Evolutionary conservation across 208 protist genomes (phyloP).

Genomic region (Trypanosoma rangeli): DNA sequence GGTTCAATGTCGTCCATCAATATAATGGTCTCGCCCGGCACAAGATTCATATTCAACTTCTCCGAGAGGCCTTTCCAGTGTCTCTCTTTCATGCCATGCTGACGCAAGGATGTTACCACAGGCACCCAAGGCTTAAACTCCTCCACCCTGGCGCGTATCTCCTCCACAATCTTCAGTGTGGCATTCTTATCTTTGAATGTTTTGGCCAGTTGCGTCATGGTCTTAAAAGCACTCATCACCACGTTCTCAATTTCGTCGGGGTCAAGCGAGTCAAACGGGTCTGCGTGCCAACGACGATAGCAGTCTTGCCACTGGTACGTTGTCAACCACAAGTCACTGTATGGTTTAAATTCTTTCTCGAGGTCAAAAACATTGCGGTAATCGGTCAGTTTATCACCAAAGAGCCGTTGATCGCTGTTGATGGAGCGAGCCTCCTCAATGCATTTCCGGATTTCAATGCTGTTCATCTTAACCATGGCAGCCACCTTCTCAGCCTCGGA

Average conservation of each 20-base stretch:
- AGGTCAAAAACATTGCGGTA: conserved; percentile 94
- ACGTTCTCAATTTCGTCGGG: conserved; percentile 93
- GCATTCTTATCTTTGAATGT: conserved; percentile 93
- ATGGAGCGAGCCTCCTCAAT: conserved; percentile 91
- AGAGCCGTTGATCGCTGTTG: conserved; percentile 95
- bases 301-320: conserved; percentile 94
- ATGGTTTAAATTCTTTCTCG: conserved; percentile 97
- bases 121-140: conserved; percentile 96
- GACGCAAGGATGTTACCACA: conserved; percentile 93
- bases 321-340: conserved; percentile 95
- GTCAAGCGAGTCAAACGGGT: conserved; percentile 93
- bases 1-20: conserved; percentile 84
- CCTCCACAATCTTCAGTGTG: conserved; percentile 89
- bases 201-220: conserved; percentile 89
- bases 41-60: conserved; percentile 85
- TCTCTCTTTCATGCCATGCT: conserved; percentile 96
- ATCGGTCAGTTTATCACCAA: conserved; percentile 93
- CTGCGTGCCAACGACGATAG: conserved; percentile 92
- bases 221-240: conserved; percentile 78
- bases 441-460: conserved; percentile 92
- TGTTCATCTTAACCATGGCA: conserved; percentile 93
- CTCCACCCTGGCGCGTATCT: conserved; percentile 88
- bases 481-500: conserved; percentile 91
- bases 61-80: conserved; percentile 94
- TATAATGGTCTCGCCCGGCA: conserved; percentile 87